Evolutionary conservation across 768 basidiomycete genomes (phyloP), one percentile per base, ranked within the genome.

Genomic region (Solioccasus polychromus): DNA sequence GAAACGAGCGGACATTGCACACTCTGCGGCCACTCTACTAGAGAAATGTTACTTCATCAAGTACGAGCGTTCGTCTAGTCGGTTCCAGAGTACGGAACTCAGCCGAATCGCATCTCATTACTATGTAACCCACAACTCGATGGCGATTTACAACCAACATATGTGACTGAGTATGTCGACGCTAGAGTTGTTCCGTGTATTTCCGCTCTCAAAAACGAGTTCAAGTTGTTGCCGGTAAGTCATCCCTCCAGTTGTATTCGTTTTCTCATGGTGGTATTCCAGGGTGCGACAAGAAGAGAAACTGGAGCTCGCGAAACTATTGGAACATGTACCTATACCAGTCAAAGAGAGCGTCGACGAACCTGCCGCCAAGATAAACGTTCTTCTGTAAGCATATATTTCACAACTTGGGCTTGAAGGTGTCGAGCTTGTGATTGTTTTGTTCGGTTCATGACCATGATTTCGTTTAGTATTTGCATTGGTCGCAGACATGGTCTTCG

Each of bases 341-440:
- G 88, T 98, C 55, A 98, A 98, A 68, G 96, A 99, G 67, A 77
- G 83, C 40, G 92, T 95, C 5, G 95, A 99, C 48, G 95, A 99
- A 57, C 92, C 93, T 0, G 88, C 92, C 0, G 89, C 96, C 8
- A 99, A 99, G 71, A 92, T 97, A 65, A 98, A 98, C 55, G 95
- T 97, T 3, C 74, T 98, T 0, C 72, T 99, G 1, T 95, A 99
- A 60, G 84, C 94, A 0, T 98, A 88, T 64, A 92, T 98, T 52
- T 96, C 93, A 0, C 83, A 90, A 47, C 80, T 97, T 39, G 96
- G 92, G 66, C 77, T 99, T 3, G 91, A 95, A 52, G 92, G 88
- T 73, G 45, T 6, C 71, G 49, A 9, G 7, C 7, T 9, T 19
- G 23, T 8, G 9, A 14, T 18, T 34, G 14, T 26, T 19, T 7